Percentiles rank a stretch among this genome's conserved stretches.
Conservation (phyloP, 2,329 filamentous ascomycete species). For the Meredithiella fracta region DNA sequence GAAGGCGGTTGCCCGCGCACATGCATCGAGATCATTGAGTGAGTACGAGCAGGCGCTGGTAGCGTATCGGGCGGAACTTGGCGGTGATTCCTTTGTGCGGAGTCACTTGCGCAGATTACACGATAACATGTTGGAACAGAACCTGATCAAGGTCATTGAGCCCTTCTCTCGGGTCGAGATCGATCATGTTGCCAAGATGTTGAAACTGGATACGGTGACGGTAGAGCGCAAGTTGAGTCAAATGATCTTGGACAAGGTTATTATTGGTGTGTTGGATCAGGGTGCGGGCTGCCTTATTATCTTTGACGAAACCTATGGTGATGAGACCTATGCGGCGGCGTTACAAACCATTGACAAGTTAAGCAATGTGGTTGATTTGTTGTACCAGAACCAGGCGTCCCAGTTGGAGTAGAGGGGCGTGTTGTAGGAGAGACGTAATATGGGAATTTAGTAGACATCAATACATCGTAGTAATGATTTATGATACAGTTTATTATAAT, state of each 20-base stretch:
- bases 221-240: conserved; percentile 96
- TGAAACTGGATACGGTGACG: conserved; percentile 86
- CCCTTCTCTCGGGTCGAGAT: conserved; percentile 96
- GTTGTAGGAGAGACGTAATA: background rate
- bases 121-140: conserved; percentile 98
- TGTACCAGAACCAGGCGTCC: conserved; percentile 96
- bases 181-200: conserved; percentile 92
- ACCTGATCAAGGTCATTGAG: conserved; percentile 98
- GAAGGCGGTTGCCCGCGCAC: conserved; percentile 94
- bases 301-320: conserved; percentile 84
- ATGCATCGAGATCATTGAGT: conserved; percentile 87
- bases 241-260: conserved; percentile 99
- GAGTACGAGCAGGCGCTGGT: conserved; percentile 91
- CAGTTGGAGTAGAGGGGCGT: conserved; percentile 58
- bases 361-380: conserved; percentile 88
- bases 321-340: conserved; percentile 87
- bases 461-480: conserved; percentile 7
- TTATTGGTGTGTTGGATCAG: conserved; percentile 92
- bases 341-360: conserved; percentile 92
- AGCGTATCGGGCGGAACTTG: conserved; percentile 82
- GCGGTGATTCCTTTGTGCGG: conserved; percentile 87
- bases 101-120: conserved; percentile 92
- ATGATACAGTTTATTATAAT: background rate
- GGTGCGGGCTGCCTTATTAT: conserved; percentile 95
- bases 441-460: conserved; percentile 6